Conservation (phyloP, 106 monocot species). For the Dactylorhiza incarnata region DNA sequence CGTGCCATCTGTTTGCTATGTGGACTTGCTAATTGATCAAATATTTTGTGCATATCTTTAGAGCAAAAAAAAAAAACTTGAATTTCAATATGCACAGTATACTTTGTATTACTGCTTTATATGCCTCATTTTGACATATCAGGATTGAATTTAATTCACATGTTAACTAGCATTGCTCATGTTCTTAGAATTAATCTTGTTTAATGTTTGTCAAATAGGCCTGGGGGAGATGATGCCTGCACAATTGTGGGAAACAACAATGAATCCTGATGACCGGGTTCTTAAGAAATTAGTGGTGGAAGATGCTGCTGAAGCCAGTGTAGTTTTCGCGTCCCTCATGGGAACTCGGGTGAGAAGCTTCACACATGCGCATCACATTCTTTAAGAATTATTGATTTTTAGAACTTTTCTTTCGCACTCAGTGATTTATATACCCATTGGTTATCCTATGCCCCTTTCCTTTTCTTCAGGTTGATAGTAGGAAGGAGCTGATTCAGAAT, state of each 20-base stretch:
- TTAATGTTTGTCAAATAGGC: constrained; percentile 26
- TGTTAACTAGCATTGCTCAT: too few relatives aligned
- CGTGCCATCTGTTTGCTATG: too few relatives aligned
- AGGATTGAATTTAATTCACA: too few relatives aligned
- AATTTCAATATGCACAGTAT: too few relatives aligned
- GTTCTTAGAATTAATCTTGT: too few relatives aligned
- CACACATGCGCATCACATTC: background rate
- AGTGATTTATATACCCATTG: too few relatives aligned
- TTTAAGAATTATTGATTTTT: background rate
- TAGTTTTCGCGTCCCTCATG: constrained; percentile 93
- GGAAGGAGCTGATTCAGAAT: constrained; percentile 77
- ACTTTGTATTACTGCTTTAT: too few relatives aligned
- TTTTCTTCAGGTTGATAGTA: constrained; percentile 57
- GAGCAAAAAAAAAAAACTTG: too few relatives aligned
- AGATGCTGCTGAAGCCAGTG: constrained; percentile 90
- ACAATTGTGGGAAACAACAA: constrained; percentile 94
- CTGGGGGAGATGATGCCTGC: constrained; percentile 98
- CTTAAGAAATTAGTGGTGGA: constrained; percentile 87
- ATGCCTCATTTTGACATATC: too few relatives aligned
- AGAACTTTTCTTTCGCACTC: background rate
- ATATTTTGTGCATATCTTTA: too few relatives aligned
- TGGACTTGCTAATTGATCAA: too few relatives aligned
- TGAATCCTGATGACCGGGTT: constrained; percentile 81
- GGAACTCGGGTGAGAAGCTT: constrained; percentile 62
- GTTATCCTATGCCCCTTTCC: too few relatives aligned